These are phyloP conservation scores for Fusarium circinatum DNA, from an alignment of 2,329 filamentous ascomycete genomes.

Conservation along the genomic window DNA sequence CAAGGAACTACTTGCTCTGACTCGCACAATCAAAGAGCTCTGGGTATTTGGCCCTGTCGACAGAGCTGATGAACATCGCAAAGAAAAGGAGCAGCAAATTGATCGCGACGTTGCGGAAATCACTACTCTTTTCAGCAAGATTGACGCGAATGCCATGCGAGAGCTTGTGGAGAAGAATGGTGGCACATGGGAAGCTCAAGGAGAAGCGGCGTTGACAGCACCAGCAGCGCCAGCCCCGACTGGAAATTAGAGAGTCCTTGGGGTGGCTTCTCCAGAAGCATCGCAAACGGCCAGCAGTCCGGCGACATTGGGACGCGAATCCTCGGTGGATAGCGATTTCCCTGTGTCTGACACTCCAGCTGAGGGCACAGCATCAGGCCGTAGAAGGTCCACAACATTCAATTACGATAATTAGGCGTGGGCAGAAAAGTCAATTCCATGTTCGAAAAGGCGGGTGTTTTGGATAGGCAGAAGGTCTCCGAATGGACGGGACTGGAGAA, in stretches of 20 bases:
- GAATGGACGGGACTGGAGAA: no score
- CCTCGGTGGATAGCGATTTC: no score
- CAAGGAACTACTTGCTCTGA: constrained; percentile 57
- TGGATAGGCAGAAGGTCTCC: background rate
- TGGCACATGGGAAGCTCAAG: constrained; percentile 50
- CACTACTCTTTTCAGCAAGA: constrained; percentile 47
- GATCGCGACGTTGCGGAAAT: constrained; percentile 51
- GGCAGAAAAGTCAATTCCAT: background rate
- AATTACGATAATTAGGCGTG: background rate
- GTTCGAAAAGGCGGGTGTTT: background rate
- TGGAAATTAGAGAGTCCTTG: constrained; percentile 9
- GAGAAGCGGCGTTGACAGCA: background rate
- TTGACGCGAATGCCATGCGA: constrained; percentile 50
- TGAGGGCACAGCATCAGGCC: background rate
- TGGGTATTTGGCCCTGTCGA: constrained; percentile 58
- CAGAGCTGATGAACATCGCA: constrained; percentile 49
- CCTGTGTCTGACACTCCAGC: background rate
- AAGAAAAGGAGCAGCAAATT: constrained; percentile 51
- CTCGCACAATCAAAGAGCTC: constrained; percentile 58
- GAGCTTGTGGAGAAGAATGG: constrained; percentile 50
- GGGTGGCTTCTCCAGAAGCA: background rate
- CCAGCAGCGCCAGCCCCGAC: background rate
- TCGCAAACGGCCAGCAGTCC: background rate
- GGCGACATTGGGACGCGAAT: background rate
- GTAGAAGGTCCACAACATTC: background rate